phyloP scores from a whole-genome alignment of 148 eudicot genomes.

The Euryodendron excelsum region DNA sequence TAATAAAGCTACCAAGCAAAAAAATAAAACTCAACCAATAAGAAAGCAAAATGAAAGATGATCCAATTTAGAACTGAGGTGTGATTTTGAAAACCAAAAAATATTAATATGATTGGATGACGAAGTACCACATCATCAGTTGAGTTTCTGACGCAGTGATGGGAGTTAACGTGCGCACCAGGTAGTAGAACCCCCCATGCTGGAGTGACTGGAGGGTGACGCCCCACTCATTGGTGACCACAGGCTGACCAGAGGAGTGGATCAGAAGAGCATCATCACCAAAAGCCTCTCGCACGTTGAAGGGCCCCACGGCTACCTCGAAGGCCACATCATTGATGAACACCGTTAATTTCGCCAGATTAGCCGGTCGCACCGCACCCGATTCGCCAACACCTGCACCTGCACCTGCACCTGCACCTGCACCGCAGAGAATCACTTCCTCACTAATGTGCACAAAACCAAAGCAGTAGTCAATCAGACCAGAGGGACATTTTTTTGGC shows the following conservation, averaged over 20 bases:
- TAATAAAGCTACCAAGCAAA: too few species aligned
- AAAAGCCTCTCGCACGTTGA: constrained; percentile 71
- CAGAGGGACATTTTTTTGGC: background rate
- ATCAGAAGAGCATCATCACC: constrained; percentile 74
- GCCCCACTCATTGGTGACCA: constrained; percentile 79
- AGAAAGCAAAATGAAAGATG: too few species aligned
- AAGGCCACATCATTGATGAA: constrained; percentile 73
- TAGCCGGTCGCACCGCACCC: constrained; percentile 13
- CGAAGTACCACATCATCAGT: too few species aligned
- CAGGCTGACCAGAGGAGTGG: constrained; percentile 65
- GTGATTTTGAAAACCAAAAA: background rate
- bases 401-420: constrained; percentile 35
- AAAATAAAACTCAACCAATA: too few species aligned
- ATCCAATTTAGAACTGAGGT: background rate
- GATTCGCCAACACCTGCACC: constrained; percentile 46
- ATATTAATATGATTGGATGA: too few species aligned
- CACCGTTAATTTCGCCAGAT: constrained; percentile 54
- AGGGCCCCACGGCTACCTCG: constrained; percentile 58
- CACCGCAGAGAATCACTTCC: constrained; percentile 13
- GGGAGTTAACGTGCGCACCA: constrained; percentile 45
- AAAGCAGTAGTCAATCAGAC: constrained; percentile 38
- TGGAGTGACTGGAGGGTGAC: constrained; percentile 71
- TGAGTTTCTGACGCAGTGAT: constrained; percentile 28
- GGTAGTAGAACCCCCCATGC: constrained; percentile 73
- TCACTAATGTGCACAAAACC: constrained; percentile 8